Evolutionary conservation across 371 early-diverging fungal genomes (phyloP).

Genomic region (Batkoa obscura): DNA sequence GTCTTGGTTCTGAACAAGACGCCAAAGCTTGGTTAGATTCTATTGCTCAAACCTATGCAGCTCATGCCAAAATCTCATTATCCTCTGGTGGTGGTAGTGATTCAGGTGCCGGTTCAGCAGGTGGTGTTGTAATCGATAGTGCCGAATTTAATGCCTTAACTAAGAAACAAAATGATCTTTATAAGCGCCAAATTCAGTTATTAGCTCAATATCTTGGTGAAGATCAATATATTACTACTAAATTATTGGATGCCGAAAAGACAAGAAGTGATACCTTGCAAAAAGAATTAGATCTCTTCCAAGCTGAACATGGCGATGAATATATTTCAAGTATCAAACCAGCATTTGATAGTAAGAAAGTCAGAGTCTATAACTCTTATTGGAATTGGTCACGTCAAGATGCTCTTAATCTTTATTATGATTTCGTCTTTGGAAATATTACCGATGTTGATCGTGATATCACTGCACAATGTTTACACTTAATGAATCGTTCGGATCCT

Average conservation of each 20-base stretch:
- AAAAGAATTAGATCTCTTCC: conserved; percentile 70
- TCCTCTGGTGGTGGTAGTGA: conserved; percentile 31
- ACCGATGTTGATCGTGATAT: conserved; percentile 67
- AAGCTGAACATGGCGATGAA: conserved; percentile 70
- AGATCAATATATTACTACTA: conserved; percentile 63
- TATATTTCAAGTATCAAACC: conserved; percentile 78
- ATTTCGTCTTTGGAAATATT: conserved; percentile 76
- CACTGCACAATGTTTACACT: conserved; percentile 69
- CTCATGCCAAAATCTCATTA: conserved; percentile 55
- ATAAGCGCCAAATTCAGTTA: conserved; percentile 70
- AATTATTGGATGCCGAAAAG: conserved; percentile 38
- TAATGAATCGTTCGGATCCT: conserved; percentile 83
- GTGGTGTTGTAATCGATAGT: conserved; percentile 55
- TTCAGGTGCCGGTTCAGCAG: conserved; percentile 30
- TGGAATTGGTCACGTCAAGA: conserved; percentile 97
- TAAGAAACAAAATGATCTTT: conserved; percentile 57
- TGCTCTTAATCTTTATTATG: conserved; percentile 73
- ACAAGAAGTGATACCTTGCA: conserved; percentile 24
- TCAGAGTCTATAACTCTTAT: conserved; percentile 76
- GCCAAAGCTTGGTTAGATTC: conserved; percentile 77
- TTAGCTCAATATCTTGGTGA: conserved; percentile 73
- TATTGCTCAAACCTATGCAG: conserved; percentile 59
- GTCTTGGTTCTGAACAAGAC: conserved; percentile 63
- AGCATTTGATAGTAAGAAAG: conserved; percentile 61
- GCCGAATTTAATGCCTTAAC: conserved; percentile 69